A percentile compares a stretch with the other conserved stretches of the same genome.
Conservation (phyloP, 2,329 filamentous ascomycete species). For the Talaromyces sp. region DNA sequence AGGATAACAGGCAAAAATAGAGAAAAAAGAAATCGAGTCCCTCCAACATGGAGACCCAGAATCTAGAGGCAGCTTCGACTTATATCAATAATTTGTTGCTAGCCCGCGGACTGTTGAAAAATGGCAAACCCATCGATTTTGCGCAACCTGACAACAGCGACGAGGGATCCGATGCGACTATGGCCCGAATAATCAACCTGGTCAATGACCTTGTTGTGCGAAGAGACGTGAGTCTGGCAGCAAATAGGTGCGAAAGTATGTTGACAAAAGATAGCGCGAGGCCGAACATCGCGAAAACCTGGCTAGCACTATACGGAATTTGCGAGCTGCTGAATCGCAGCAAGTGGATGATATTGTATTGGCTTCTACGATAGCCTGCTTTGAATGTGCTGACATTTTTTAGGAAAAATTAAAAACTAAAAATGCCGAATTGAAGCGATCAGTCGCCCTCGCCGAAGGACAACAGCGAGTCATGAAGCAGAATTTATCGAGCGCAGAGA, state of each 20-base stretch:
- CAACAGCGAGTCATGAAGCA: slow-evolving; percentile 67
- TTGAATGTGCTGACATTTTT: slow-evolving; percentile 9
- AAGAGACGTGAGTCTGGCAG: slow-evolving; percentile 67
- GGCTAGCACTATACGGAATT: slow-evolving; percentile 69
- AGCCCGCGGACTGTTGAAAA: slow-evolving; percentile 60
- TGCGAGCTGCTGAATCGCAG: slow-evolving; percentile 72
- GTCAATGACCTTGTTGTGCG: slow-evolving; percentile 90
- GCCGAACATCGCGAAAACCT: slow-evolving; percentile 83
- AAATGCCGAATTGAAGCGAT: slow-evolving; percentile 55
- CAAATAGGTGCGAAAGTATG: slow-evolving; percentile 15
- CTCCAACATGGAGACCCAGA: slow-evolving; percentile 44
- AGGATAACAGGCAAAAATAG: neutral
- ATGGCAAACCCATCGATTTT: slow-evolving; percentile 69
- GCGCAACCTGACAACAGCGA: slow-evolving; percentile 64
- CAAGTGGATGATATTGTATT: slow-evolving; percentile 67
- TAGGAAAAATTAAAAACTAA: slow-evolving; percentile 55
- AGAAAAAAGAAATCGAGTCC: neutral
- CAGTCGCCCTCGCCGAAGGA: slow-evolving; percentile 60
- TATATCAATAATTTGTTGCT: slow-evolving; percentile 65
- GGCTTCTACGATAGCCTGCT: slow-evolving; percentile 15
- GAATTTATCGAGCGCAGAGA: slow-evolving; percentile 71
- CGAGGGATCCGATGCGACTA: slow-evolving; percentile 61
- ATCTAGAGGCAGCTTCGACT: slow-evolving; percentile 58
- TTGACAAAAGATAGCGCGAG: slow-evolving; percentile 62
- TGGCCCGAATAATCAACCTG: slow-evolving; percentile 84